A percentile compares a stretch with the other conserved stretches of the same genome.
phyloP scores from a whole-genome alignment of 202 grass and related monocot species.

The Eragrostis tef region DNA sequence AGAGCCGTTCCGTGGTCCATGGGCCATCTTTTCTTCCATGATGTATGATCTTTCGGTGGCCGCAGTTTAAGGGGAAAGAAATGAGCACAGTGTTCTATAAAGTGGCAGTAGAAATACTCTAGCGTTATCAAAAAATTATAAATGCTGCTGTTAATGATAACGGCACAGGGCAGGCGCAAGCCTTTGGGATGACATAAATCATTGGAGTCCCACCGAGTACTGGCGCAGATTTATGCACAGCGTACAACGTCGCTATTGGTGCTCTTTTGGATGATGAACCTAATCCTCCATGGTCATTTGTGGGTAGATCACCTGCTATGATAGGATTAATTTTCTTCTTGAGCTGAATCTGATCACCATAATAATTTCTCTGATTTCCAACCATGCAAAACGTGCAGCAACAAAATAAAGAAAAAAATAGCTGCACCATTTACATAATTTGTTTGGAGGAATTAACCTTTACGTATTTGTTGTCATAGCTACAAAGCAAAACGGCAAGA shows the following conservation, averaged over 20 bases:
- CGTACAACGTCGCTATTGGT: neutral
- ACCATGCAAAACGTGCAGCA: no score
- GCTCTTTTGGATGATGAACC: neutral
- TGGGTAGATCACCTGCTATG: neutral
- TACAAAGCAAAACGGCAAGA: neutral
- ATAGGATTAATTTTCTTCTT: no score
- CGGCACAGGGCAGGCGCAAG: slow-evolving; percentile 10
- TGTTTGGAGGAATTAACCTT: no score
- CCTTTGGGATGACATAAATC: slow-evolving; percentile 34
- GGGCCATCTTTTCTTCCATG: slow-evolving; percentile 6
- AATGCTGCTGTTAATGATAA: slow-evolving; percentile 14
- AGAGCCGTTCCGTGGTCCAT: slow-evolving; percentile 32
- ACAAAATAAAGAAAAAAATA: no score
- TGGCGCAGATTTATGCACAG: neutral
- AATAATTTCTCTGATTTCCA: neutral
- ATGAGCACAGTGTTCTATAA: neutral
- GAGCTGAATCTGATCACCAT: neutral
- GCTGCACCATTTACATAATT: no score
- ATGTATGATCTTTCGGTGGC: slow-evolving; percentile 17
- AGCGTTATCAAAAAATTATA: neutral
- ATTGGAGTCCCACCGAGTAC: neutral
- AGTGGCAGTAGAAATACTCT: neutral
- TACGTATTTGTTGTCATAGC: neutral
- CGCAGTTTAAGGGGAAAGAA: neutral
- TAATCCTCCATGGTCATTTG: neutral